Base-by-base conservation (phyloP, 2,329 filamentous ascomycete species). In the Clathrospora elynae region DNA sequence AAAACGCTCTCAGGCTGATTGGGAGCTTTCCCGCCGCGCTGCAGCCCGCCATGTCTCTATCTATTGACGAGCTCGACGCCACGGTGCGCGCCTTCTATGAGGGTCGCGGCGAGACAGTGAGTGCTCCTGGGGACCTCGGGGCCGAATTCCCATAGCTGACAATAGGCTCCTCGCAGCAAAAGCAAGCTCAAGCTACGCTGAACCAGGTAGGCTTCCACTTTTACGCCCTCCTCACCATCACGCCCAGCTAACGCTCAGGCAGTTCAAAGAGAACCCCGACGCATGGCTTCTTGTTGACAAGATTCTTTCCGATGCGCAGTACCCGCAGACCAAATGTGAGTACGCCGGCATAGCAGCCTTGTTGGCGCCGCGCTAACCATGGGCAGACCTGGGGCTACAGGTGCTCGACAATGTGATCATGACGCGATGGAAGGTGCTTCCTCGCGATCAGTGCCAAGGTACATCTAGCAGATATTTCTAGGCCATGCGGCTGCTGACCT, bases 191-290 rank as follows among this genome's bases (percentile, higher is more conserved):
- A 73, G 86, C 89, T 68, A 86, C 89, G 49, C 77, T 97, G 69
- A 96, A 96, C 75, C 90, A 95, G 83, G 89, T 92, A 81, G 70
- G 82, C 47, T 17, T 65, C 16, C 35, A 19, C 45, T 24, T 12
- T 49, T 48, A 45, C 19, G 39, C 37, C 23, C 37, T 26, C 34
- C 20, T 29, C 37, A 37, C 34, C 7, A 16, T 30, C 29, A n/a
- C 16, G 25, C 16, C 18, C 37, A 46, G 48, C 59, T 63, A 32
- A 64, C 51, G 30, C 38, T 33, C 16, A 35, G 57, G 51, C 66
- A 97, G 89, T 99, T 99, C 81, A 97, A 97, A 74, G 93, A 97
- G 78, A 95, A 97, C 67, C 91, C 92, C 45, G 93, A 99, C 77
- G 87, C 93, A 47, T 99, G 93, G 93, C 82, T 97, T 57, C 83